Evolutionary conservation across 1,284 basidiomycete species (phyloP).

Genomic region (Moesziomyces parantarcticus): DNA sequence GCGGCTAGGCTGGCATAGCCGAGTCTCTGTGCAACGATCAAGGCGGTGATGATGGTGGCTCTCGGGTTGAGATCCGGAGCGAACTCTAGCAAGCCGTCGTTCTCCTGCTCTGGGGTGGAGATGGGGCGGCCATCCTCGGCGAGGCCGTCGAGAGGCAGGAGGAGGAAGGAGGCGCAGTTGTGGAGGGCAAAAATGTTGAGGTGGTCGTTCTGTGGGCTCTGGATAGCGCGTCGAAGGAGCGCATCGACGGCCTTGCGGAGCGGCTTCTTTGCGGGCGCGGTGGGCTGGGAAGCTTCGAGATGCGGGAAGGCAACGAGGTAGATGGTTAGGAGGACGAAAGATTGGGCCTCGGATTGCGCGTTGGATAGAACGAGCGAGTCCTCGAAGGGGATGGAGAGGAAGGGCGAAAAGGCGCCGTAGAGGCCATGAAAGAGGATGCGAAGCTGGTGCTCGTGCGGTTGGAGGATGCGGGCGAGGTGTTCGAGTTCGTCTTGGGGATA

Average conservation of each 20-base stretch:
- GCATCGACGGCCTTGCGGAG: conserved; percentile 38
- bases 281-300: conserved; percentile 17
- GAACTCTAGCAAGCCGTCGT: conserved; percentile 38
- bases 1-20: conserved; percentile 30
- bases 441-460: conserved; percentile 24
- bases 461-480: conserved; percentile 13
- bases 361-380: conserved; percentile 25
- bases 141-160: conserved; percentile 36
- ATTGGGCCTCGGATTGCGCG: conserved; percentile 26
- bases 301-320: conserved; percentile 37
- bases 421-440: conserved; percentile 34
- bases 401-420: conserved; percentile 36
- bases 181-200: conserved; percentile 45
- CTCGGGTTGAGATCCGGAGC: conserved; percentile 39
- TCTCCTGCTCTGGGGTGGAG: conserved; percentile 26
- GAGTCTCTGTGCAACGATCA: conserved; percentile 26
- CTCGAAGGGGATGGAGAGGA: conserved; percentile 36
- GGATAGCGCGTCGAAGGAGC: conserved; percentile 31
- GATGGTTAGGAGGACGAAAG: conserved; percentile 35
- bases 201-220: conserved; percentile 22
- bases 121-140: conserved; percentile 22
- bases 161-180: conserved; percentile 36
- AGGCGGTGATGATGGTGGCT: conserved; percentile 38
- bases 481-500: conserved; percentile 28
- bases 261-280: conserved; percentile 7